phyloP scores from a whole-genome alignment of 2,329 filamentous ascomycete genomes.

The Niveomyces coronatus region DNA sequence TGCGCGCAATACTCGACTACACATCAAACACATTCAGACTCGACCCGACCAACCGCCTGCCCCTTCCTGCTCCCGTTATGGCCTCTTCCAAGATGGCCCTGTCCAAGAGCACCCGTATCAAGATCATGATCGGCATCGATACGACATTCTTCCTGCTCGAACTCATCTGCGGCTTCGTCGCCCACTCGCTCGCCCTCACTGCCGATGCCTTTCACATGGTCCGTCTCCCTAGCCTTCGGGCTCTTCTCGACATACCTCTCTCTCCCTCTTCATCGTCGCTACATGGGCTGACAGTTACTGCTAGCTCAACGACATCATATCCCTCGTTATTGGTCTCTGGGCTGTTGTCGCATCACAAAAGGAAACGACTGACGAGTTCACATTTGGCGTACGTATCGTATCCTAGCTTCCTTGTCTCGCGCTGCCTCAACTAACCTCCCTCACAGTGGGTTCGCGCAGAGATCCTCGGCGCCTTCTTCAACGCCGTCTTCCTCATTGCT shows the following conservation, averaged over 20 bases:
- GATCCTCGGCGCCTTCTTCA: conserved; percentile 91
- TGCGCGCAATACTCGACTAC: no score
- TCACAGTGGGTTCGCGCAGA: conserved; percentile 87
- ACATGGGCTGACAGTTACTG: background rate
- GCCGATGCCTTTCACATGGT: conserved; percentile 99
- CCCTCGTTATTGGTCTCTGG: conserved; percentile 85
- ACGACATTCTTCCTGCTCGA: conserved; percentile 84
- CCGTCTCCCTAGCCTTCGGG: conserved; percentile 18
- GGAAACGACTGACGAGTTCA: conserved; percentile 82
- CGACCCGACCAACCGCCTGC: no score
- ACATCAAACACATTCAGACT: no score
- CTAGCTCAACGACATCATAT: conserved; percentile 93
- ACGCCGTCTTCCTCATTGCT: conserved; percentile 94
- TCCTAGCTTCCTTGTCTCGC: background rate
- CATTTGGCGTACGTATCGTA: conserved; percentile 75
- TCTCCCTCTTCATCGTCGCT: conserved; percentile 10
- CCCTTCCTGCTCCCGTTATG: no score
- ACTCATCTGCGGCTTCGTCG: conserved; percentile 72
- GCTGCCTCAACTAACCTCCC: background rate
- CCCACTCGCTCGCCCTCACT: conserved; percentile 85
- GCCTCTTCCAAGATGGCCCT: conserved; percentile 61
- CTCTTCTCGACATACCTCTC: conserved; percentile 2
- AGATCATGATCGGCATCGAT: conserved; percentile 87
- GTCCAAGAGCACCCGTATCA: conserved; percentile 87
- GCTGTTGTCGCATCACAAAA: conserved; percentile 83